A percentile compares a stretch with the other conserved stretches of the same genome.
phyloP scores from a whole-genome alignment of 495 filamentous ascomycete genomes.

The Coniosporium apollinis region DNA sequence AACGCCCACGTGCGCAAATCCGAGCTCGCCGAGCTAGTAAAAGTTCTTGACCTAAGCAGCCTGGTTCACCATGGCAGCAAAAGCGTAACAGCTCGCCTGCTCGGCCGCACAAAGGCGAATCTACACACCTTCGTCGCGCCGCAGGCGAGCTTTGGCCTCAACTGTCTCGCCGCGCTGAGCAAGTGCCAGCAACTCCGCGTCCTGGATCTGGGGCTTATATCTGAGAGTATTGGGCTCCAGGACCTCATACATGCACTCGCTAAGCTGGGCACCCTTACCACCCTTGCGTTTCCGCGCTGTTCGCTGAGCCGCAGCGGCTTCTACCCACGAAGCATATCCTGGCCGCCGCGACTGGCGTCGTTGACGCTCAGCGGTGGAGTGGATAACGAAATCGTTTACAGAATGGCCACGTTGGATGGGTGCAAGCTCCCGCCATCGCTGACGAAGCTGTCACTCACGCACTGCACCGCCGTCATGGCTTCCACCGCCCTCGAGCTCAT shows the following conservation, averaged over 20 bases:
- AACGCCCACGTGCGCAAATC: slow-evolving; percentile 36
- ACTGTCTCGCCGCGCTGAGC: slow-evolving; percentile 43
- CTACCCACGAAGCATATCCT: slow-evolving; percentile 15
- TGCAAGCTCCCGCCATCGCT: slow-evolving; percentile 22
- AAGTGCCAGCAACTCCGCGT: slow-evolving; percentile 39
- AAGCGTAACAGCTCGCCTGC: slow-evolving; percentile 45
- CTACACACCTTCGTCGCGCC: slow-evolving; percentile 50
- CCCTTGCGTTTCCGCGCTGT: slow-evolving; percentile 39
- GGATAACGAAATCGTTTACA: slow-evolving; percentile 25
- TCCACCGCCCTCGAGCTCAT: slow-evolving; percentile 1
- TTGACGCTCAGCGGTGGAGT: slow-evolving; percentile 30
- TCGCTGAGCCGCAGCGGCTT: slow-evolving; percentile 20
- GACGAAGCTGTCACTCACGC: slow-evolving; percentile 20
- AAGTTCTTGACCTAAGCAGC: slow-evolving; percentile 36
- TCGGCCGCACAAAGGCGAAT: slow-evolving; percentile 39
- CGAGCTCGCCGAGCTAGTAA: slow-evolving; percentile 39
- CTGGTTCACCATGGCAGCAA: slow-evolving; percentile 51
- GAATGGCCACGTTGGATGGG: slow-evolving; percentile 15
- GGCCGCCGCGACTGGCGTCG: slow-evolving; percentile 29
- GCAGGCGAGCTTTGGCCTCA: slow-evolving; percentile 44
- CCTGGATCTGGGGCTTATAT: slow-evolving; percentile 45
- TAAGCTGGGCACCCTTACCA: slow-evolving; percentile 29
- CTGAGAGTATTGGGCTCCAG: slow-evolving; percentile 33
- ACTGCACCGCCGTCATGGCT: slow-evolving; percentile 15
- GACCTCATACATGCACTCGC: slow-evolving; percentile 36